phyloP scores from a whole-genome alignment of 768 basidiomycete genomes.

The Tylopilus rubrobrunneus region DNA sequence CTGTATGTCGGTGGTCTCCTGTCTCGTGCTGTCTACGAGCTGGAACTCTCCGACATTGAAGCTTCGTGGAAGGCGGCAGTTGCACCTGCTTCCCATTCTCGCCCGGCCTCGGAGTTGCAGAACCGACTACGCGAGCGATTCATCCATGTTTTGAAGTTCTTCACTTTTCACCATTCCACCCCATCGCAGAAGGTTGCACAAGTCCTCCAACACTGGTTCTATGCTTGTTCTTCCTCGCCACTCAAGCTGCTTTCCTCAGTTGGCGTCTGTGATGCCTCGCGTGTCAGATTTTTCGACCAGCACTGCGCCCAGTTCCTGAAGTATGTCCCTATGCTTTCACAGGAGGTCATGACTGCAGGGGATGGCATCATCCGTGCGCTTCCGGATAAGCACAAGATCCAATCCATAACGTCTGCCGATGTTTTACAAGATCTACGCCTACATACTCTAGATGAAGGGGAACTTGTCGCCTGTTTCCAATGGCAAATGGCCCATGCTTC shows the following conservation, averaged over 20 bases:
- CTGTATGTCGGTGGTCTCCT: constrained; percentile 81
- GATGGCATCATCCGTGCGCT: constrained; percentile 45
- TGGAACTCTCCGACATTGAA: constrained; percentile 58
- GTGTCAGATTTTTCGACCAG: not conserved
- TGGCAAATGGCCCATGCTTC: constrained; percentile 67
- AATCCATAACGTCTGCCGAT: constrained; percentile 38
- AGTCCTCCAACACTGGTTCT: not conserved
- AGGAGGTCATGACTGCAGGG: constrained; percentile 55
- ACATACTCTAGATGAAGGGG: constrained; percentile 64
- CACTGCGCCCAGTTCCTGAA: not conserved
- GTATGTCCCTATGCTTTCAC: not conserved
- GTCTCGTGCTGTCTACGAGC: constrained; percentile 79
- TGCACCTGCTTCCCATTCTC: not conserved
- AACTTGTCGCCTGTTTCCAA: constrained; percentile 77
- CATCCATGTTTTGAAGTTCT: not conserved
- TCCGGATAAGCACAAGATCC: not conserved
- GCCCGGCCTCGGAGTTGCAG: not conserved
- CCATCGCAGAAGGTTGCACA: not conserved
- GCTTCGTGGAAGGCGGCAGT: not conserved
- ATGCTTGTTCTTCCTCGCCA: not conserved
- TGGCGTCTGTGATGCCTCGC: not conserved
- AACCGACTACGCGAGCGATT: not conserved
- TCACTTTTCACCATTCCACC: not conserved
- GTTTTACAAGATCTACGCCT: constrained; percentile 72
- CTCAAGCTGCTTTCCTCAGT: not conserved